Percentiles rank a stretch among this genome's conserved stretches.
phyloP scores from a whole-genome alignment of 768 basidiomycete species.

The Boletus bicolor region DNA sequence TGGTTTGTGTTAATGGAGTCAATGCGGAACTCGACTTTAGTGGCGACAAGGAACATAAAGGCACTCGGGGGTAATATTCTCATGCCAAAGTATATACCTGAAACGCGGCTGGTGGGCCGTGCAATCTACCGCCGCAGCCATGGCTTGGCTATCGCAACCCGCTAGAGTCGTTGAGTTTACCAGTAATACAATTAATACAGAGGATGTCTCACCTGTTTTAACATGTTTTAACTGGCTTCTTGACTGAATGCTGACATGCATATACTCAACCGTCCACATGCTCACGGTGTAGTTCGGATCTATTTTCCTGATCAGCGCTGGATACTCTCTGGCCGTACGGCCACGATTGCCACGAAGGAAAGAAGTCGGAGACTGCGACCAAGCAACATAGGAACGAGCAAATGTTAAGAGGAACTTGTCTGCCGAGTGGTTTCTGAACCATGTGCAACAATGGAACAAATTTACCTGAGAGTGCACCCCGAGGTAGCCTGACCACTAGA shows the following conservation, averaged over 20 bases:
- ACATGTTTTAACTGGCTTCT: not conserved
- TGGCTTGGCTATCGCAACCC: not conserved
- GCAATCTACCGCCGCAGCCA: not conserved
- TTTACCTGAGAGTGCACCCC: not conserved
- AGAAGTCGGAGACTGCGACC: not conserved
- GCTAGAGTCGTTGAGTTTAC: no score
- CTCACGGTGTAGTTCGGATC: not conserved
- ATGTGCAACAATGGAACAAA: not conserved
- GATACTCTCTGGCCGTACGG: not conserved
- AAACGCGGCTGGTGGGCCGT: not conserved
- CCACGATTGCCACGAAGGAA: not conserved
- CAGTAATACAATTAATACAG: not conserved
- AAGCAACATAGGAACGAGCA: not conserved
- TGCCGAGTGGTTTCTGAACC: not conserved
- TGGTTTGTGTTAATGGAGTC: not conserved
- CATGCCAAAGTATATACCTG: not conserved
- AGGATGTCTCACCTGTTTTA: not conserved
- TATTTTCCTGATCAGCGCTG: not conserved
- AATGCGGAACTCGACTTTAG: not conserved
- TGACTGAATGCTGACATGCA: not conserved
- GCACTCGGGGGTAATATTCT: not conserved
- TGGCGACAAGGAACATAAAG: not conserved
- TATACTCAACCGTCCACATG: not conserved
- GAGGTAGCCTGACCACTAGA: no score
- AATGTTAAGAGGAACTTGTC: not conserved